A percentile compares a stretch with the other conserved stretches of the same genome.
phyloP scores from a whole-genome alignment of 2,329 filamentous ascomycete genomes.

The Tolypocladium ophioglossoides region DNA sequence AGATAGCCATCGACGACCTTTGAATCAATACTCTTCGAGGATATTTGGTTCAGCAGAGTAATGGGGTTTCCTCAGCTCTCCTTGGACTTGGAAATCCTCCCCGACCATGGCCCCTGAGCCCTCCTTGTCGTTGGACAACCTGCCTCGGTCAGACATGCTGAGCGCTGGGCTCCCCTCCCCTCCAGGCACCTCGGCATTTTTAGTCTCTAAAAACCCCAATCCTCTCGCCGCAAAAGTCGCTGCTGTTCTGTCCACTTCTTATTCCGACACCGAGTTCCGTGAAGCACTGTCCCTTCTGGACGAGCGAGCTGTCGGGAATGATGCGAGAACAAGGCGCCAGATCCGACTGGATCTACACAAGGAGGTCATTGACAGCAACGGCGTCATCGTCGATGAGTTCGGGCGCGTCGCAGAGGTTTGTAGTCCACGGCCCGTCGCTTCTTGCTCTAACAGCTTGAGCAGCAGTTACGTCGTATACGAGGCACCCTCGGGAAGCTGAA shows the following conservation, averaged over 20 bases:
- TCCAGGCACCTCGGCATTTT: slow-evolving; percentile 73
- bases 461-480: slow-evolving; percentile 85
- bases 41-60: not conserved
- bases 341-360: slow-evolving; percentile 77
- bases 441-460: slow-evolving; percentile 16
- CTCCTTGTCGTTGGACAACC: not conserved
- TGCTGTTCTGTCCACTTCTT: slow-evolving; percentile 79
- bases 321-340: slow-evolving; percentile 65
- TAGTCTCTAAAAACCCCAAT: slow-evolving; percentile 35
- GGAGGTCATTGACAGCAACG: slow-evolving; percentile 89
- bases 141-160: slow-evolving; percentile 10
- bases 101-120: not conserved
- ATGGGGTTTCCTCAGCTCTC: not conserved
- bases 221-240: slow-evolving; percentile 75
- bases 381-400: slow-evolving; percentile 78
- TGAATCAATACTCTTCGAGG: not conserved
- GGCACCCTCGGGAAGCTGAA: slow-evolving; percentile 69
- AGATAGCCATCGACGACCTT: not conserved
- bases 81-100: not conserved
- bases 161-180: slow-evolving; percentile 51
- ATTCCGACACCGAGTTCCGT: slow-evolving; percentile 84
- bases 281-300: slow-evolving; percentile 76
- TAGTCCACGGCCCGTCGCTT: not conserved
- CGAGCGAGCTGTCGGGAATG: slow-evolving; percentile 59
- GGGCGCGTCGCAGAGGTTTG: slow-evolving; percentile 76